Evolutionary conservation across 139 green algal genomes (phyloP), one percentile per base, ranked within the genome.

Genomic region (Dunaliella primolecta): DNA sequence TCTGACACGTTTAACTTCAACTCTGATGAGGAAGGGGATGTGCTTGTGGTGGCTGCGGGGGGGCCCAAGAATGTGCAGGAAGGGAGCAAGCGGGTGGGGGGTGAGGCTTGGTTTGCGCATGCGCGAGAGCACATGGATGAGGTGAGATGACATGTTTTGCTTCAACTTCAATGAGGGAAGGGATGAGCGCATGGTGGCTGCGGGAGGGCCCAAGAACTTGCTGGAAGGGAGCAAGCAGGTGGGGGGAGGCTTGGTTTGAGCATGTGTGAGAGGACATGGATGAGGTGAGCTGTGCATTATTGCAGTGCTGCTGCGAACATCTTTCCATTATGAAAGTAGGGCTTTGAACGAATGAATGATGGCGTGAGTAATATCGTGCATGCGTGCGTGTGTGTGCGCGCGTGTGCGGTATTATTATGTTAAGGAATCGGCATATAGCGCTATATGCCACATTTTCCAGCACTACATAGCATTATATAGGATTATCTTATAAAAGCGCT

Each of bases 61-160:
- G 15, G 46, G 46, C 7, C 46, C 15, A 64, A 25, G 46, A 15
- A 64, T 25, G 46, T 15, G 7, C 46, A 64, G 15, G 7, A 25
- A 25, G 46, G 7, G 15, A 64, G 46, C 46, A 64, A 64, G 46
- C 7, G 46, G 46, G 46, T 64, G 46, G 46, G 46, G 2, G 33
- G 23, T 23, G 27, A 46, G 27, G 55, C 81, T 29, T 64, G 71
- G 36, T 78, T 70, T 75, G 32, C 27, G 23, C 34, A 36, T 0
- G 71, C 37, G 36, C 36, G 1, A 20, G 72, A 88, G 84, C 84
- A 88, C 80, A 77, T 88, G 32, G 84, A 88, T 36, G 84, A 88
- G 84, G 84, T 88, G 29, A 7, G 71, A 32, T 32, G 25, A 2
- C 15, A 77, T 7, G 71, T 7, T 7, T 64, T 64, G 46, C 46